Percentiles rank a stretch among this genome's conserved stretches.
Conservation (phyloP, 2,329 filamentous ascomycete genomes). For the Lachnellula occidentalis region DNA sequence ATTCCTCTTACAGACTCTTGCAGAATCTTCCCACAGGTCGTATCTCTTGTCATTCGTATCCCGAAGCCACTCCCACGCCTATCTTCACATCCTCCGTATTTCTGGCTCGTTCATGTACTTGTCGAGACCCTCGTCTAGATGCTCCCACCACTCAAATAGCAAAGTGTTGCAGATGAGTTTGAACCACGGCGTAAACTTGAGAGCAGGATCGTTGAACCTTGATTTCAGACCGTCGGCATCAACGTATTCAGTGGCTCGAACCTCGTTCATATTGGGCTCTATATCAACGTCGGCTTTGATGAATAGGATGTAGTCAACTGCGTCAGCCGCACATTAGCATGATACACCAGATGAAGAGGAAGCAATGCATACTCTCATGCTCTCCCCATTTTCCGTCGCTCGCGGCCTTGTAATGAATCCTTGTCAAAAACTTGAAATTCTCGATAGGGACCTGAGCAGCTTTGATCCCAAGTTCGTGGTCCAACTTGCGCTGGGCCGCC, state of each 20-base stretch:
- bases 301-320: conserved; percentile 98
- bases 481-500: conserved; percentile 86
- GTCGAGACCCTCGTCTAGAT: conserved; percentile 74
- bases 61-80: not conserved
- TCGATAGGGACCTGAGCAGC: conserved; percentile 83
- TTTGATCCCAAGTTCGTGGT: conserved; percentile 93
- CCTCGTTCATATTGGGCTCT: conserved; percentile 80
- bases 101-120: conserved; percentile 80
- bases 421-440: conserved; percentile 86
- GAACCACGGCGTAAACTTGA: conserved; percentile 98
- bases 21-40: not conserved
- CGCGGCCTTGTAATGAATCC: conserved; percentile 97
- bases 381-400: conserved; percentile 98
- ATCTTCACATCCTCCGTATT: conserved; percentile 72
- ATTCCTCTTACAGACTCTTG: not conserved
- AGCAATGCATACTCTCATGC: conserved; percentile 73
- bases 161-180: conserved; percentile 97
- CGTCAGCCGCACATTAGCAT: conserved; percentile 10
- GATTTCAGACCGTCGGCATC: conserved; percentile 73
- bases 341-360: not conserved
- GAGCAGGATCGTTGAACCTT: conserved; percentile 73
- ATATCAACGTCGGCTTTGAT: conserved; percentile 91
- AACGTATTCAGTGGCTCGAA: conserved; percentile 78
- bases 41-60: not conserved
- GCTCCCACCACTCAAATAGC: conserved; percentile 96